Base-by-base conservation (phyloP, 2,329 filamentous ascomycete species). In the Curvularia eragrostidis region DNA sequence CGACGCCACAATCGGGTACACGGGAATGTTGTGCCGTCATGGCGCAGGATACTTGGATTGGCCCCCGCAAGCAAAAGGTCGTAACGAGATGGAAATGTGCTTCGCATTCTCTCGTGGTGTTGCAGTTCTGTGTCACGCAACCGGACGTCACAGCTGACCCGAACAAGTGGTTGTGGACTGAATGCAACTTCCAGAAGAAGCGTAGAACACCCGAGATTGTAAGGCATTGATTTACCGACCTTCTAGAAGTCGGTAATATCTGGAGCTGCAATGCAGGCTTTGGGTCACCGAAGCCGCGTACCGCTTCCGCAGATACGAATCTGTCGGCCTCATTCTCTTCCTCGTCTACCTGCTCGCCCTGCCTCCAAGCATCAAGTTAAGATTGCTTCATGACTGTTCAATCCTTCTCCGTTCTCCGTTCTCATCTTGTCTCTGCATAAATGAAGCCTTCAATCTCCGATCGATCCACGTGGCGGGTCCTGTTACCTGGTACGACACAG, bases 301-400 rank as follows among this genome's bases (percentile, higher is more conserved):
- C 36, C 10, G 26, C 48, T 53, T 32, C 36, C 28, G 47, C 19
- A 30, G 56, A 50, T 3, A 58, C 34, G 23, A 55, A 36, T 15
- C 52, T 48, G 24, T 55, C 48, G 32, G 58, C 56, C 32, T 50
- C 43, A 26, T 56, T 42, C 43, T 59, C 58, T 6, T 59, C 47
- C 26, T 51, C 58, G n/a, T 42, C 30, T 2, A 61, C 43, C 19
- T 28, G 26, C 19, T 61, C 51, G 28, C 58, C 51, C 32, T 55
- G 36, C 52, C 55, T 52, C 10, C 51, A 44, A n/a, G 21, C 48
- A 5, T 56, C 51, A n/a, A 55, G 18, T 19, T 46, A 49, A 44
- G 46, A 58, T 19, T 51, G 32, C 13, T 43, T 56, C 3, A 39
- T 23, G 12, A 54, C 42, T 19, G 24, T 55, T 19, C 15, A 38